A percentile compares a stretch with the other conserved stretches of the same genome.
Evolutionary conservation across 2,329 filamentous ascomycete genomes (phyloP).

Genomic region (Cryphonectria japonica): DNA sequence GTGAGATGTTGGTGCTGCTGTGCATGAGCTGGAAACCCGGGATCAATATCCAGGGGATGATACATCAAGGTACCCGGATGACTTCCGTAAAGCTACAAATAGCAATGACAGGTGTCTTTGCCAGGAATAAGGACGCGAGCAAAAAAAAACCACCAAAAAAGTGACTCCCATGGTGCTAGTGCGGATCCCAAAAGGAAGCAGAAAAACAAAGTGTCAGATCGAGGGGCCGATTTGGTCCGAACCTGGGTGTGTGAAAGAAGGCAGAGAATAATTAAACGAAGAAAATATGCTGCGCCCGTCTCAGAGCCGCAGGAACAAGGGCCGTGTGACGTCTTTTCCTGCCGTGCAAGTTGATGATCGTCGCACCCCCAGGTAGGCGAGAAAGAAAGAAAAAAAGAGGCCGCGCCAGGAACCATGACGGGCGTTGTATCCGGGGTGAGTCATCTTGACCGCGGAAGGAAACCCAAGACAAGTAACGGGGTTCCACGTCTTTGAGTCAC

Average conservation of each 20-base stretch:
- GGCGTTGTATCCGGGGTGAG: constrained; percentile 23
- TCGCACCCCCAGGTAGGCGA: neutral
- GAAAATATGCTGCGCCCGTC: neutral
- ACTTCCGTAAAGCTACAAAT: neutral
- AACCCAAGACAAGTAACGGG: neutral
- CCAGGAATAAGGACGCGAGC: neutral
- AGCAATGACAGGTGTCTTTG: neutral
- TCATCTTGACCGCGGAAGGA: constrained; percentile 18
- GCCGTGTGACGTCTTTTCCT: neutral
- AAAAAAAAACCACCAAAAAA: neutral
- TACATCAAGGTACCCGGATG: neutral
- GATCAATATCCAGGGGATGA: neutral
- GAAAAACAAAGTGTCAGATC: neutral
- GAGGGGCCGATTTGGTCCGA: neutral
- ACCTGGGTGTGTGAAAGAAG: neutral
- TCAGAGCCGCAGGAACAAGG: neutral
- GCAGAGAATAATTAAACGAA: neutral
- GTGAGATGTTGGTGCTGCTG: constrained; percentile 1
- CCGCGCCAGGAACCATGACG: neutral
- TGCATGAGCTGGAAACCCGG: neutral
- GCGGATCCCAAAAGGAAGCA: neutral
- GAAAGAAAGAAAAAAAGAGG: neutral
- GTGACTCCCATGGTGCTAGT: constrained; percentile 14
- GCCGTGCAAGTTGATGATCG: neutral
- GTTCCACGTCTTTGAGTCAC: constrained; percentile 26